Evolutionary conservation across 352 stramenopile species (phyloP).

Genomic region (Sclerospora graminicola): DNA sequence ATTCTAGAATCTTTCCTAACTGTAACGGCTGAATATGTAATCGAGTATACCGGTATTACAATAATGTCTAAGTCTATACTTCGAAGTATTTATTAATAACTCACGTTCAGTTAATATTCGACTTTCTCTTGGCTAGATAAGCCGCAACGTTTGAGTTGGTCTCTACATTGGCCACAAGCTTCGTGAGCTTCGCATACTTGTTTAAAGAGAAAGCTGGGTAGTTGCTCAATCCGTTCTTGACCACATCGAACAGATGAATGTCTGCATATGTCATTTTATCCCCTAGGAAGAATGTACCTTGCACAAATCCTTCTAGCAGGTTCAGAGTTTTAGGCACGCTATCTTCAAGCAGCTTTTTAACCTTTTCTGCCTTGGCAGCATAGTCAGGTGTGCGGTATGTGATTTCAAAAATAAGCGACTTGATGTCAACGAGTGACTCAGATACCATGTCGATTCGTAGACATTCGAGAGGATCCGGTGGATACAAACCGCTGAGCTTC

Average conservation of each 20-base stretch:
- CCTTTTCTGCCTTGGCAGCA: conserved; percentile 31
- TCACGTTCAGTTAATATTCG: too few relatives aligned
- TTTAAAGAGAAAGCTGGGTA: conserved; percentile 25
- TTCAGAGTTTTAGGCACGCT: not conserved
- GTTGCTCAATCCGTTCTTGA: conserved; percentile 26
- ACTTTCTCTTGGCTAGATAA: not conserved
- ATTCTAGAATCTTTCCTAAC: too few relatives aligned
- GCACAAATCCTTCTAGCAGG: conserved; percentile 27
- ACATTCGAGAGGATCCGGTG: conserved; percentile 32
- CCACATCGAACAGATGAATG: conserved; percentile 43
- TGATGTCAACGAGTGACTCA: conserved; percentile 33
- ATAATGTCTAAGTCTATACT: too few relatives aligned
- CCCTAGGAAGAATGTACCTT: conserved; percentile 41
- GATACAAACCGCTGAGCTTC: conserved; percentile 48
- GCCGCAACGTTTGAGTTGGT: not conserved
- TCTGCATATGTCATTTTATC: conserved; percentile 38
- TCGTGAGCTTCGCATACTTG: conserved; percentile 35
- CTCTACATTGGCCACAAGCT: conserved; percentile 13
- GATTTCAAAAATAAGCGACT: conserved; percentile 23
- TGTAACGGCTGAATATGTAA: too few relatives aligned
- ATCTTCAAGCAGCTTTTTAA: conserved; percentile 27
- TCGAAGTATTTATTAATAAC: too few relatives aligned
- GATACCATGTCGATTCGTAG: conserved; percentile 46
- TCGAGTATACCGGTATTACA: too few relatives aligned
- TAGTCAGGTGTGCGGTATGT: conserved; percentile 16